These are phyloP conservation scores for Fusarium verticillioides DNA, from an alignment of 2,329 filamentous ascomycete species.

Conservation along the genomic window DNA sequence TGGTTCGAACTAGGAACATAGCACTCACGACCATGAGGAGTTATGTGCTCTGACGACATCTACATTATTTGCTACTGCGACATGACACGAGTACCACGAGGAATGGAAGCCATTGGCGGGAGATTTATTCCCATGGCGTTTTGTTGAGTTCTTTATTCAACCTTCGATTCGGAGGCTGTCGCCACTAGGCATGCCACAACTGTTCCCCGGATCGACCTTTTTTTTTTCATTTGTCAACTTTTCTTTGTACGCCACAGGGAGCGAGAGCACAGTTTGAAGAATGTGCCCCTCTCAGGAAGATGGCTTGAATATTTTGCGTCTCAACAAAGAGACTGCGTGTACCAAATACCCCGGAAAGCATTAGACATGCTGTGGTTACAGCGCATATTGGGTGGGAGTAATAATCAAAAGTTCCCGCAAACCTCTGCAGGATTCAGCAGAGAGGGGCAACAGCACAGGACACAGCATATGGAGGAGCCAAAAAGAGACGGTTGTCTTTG, in stretches of 20 bases:
- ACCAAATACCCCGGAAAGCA: constrained; percentile 45
- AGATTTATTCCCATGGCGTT: constrained; percentile 38
- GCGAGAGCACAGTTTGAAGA: neutral
- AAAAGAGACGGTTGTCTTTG: constrained; percentile 30
- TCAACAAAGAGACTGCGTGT: constrained; percentile 46
- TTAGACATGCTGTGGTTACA: constrained; percentile 46
- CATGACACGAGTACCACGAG: constrained; percentile 46
- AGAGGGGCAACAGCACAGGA: constrained; percentile 30
- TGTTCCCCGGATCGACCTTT: constrained; percentile 16
- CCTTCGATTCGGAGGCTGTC: constrained; percentile 23
- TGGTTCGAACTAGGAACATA: neutral
- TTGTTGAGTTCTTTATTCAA: constrained; percentile 35
- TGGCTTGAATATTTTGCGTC: constrained; percentile 40
- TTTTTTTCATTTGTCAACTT: constrained; percentile 22
- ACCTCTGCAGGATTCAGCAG: constrained; percentile 36
- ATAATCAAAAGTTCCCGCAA: constrained; percentile 43
- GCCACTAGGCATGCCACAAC: constrained; percentile 23
- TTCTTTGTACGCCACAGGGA: constrained; percentile 22
- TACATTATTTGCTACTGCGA: constrained; percentile 39
- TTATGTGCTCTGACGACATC: constrained; percentile 33
- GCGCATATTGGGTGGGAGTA: constrained; percentile 42
- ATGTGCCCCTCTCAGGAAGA: constrained; percentile 14
- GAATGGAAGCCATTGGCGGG: constrained; percentile 39
- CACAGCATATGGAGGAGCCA: constrained; percentile 26
- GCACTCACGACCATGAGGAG: constrained; percentile 13